phyloP scores from a whole-genome alignment of 306 rosid species.

The Inga laurina region DNA sequence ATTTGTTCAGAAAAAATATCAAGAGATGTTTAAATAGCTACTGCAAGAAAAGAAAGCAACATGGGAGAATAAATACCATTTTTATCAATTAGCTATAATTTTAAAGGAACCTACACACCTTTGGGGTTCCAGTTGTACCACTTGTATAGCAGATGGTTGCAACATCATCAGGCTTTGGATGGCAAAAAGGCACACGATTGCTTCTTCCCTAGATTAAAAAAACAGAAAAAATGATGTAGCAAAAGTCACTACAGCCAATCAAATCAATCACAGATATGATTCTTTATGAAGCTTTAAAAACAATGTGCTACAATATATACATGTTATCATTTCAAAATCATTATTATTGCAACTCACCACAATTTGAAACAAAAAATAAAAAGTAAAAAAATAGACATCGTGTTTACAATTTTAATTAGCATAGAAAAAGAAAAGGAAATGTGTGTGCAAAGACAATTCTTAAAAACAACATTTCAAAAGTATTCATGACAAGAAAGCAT shows the following conservation, averaged over 20 bases:
- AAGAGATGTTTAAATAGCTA: conserved; percentile 22
- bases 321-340: background rate
- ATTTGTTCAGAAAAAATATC: conserved; percentile 34
- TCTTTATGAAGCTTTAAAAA: conserved; percentile 18
- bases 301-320: background rate
- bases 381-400: background rate
- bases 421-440: background rate
- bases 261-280: conserved; percentile 27
- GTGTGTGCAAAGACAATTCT: background rate
- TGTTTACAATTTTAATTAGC: background rate
- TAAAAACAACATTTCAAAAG: background rate
- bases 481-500: background rate
- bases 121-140: conserved; percentile 99
- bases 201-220: conserved; percentile 70
- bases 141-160: conserved; percentile 98
- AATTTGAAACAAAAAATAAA: background rate
- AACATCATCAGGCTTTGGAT: conserved; percentile 82
- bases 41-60: conserved; percentile 22
- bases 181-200: conserved; percentile 76
- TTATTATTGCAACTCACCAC: background rate
- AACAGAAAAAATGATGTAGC: conserved; percentile 24
- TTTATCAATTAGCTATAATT: conserved; percentile 34
- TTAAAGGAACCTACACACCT: conserved; percentile 50
- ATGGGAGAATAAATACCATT: conserved; percentile 11
- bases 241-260: conserved; percentile 27